phyloP scores from a whole-genome alignment of 75 land plant genomes.

The Isoetes taiwanensis region DNA sequence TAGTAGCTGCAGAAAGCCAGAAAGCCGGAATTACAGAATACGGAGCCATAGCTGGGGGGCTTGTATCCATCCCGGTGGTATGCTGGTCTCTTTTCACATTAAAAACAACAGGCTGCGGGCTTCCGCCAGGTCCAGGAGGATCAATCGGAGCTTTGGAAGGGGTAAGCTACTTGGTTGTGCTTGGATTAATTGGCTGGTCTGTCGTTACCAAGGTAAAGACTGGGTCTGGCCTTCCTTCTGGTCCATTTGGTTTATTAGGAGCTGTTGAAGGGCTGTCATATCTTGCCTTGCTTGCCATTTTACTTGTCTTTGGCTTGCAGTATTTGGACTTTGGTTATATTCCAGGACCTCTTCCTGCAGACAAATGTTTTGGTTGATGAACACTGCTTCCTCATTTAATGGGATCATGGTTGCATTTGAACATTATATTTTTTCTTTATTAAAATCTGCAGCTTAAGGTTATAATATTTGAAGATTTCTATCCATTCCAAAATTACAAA shows the following conservation, averaged over 20 bases:
- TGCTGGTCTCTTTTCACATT: slow-evolving; percentile 84
- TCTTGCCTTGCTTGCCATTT: slow-evolving; percentile 48
- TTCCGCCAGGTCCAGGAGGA: slow-evolving; percentile 95
- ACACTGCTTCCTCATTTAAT: too few relatives aligned
- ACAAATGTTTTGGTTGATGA: slow-evolving; percentile 85
- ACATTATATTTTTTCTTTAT: too few relatives aligned
- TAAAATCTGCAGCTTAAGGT: too few relatives aligned
- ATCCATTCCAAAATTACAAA: too few relatives aligned
- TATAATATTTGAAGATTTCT: too few relatives aligned
- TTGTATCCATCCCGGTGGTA: slow-evolving; percentile 70
- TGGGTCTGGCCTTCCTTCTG: slow-evolving; percentile 81
- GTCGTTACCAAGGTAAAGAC: slow-evolving; percentile 72
- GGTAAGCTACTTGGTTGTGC: slow-evolving; percentile 69
- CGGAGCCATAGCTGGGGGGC: slow-evolving; percentile 51
- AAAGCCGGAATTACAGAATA: slow-evolving; percentile 20
- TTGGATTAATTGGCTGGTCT: slow-evolving; percentile 76
- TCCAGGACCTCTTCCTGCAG: slow-evolving; percentile 83
- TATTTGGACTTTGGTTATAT: slow-evolving; percentile 56
- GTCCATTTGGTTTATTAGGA: slow-evolving; percentile 80
- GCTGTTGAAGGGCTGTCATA: slow-evolving; percentile 94
- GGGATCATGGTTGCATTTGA: too few relatives aligned
- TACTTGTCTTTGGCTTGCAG: slow-evolving; percentile 85
- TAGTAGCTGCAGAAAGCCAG: slow-evolving; percentile 3
- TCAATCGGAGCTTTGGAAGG: slow-evolving; percentile 85
- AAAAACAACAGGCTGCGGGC: slow-evolving; percentile 92